Conservation (phyloP, 306 rosid species). For the Vicia villosa region DNA sequence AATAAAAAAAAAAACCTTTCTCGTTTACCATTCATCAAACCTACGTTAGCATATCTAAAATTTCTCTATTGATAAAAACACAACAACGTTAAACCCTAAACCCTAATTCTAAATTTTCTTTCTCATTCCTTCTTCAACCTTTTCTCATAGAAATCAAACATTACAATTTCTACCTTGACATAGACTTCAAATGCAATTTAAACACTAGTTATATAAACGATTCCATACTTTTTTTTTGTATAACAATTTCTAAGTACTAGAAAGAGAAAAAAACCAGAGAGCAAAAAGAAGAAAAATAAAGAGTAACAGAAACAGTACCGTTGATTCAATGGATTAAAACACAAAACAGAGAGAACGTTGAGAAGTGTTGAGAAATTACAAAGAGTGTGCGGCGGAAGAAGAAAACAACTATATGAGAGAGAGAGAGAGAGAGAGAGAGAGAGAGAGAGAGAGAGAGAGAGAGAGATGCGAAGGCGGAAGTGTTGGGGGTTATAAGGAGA, state of each 20-base stretch:
- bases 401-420: background rate
- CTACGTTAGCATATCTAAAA: too few species aligned
- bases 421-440: background rate
- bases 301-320: background rate
- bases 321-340: background rate
- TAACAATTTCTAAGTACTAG: too few species aligned
- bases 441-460: background rate
- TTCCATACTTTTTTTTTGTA: too few species aligned
- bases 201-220: too few species aligned
- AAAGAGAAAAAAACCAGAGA: background rate
- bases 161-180: background rate
- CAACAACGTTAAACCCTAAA: background rate
- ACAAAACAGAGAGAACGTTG: background rate
- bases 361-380: background rate
- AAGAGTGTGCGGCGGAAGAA: constrained; percentile 9
- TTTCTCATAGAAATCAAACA: background rate
- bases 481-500: background rate
- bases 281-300: background rate
- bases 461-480: background rate
- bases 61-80: too few species aligned
- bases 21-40: too few species aligned
- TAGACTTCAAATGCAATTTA: background rate
- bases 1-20: too few species aligned
- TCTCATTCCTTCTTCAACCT: background rate
- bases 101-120: background rate